Evolutionary conservation across 78 protist genomes (phyloP).

Genomic region (Cavenderia fasciculata): DNA sequence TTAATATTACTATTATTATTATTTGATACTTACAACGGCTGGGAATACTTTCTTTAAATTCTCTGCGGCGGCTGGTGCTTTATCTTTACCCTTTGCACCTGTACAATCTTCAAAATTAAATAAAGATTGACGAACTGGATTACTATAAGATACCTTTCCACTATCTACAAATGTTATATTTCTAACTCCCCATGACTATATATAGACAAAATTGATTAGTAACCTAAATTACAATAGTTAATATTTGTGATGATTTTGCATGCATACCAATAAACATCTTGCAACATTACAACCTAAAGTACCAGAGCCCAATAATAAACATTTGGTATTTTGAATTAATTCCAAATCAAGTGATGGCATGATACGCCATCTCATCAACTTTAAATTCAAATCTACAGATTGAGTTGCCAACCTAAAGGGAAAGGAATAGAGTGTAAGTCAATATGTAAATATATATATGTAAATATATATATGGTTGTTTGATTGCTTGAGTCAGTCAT

Average conservation of each 20-base stretch:
- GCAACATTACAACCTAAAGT: conserved; percentile 99
- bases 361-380: conserved; percentile 98
- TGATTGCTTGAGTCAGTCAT: conserved; percentile 39
- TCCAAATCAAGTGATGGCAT: conserved; percentile 94
- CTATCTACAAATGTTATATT: conserved; percentile 95
- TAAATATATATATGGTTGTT: conserved; percentile 65
- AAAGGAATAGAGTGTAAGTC: conserved; percentile 37
- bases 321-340: conserved; percentile 63
- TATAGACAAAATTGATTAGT: too few species aligned
- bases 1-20: not conserved
- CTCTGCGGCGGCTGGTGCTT: conserved; percentile 95
- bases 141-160: conserved; percentile 92
- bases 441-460: too few species aligned
- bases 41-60: conserved; percentile 82
- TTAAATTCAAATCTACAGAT: conserved; percentile 91
- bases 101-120: conserved; percentile 90
- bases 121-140: conserved; percentile 97
- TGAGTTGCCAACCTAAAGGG: conserved; percentile 54
- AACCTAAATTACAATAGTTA: too few species aligned
- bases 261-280: conserved; percentile 86
- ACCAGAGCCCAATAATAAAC: conserved; percentile 98
- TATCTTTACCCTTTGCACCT: conserved; percentile 77
- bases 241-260: not conserved
- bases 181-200: conserved; percentile 95
- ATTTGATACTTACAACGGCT: too few species aligned